Base-by-base conservation (phyloP, 768 basidiomycete genomes). In the Lanmaoa rubissima region DNA sequence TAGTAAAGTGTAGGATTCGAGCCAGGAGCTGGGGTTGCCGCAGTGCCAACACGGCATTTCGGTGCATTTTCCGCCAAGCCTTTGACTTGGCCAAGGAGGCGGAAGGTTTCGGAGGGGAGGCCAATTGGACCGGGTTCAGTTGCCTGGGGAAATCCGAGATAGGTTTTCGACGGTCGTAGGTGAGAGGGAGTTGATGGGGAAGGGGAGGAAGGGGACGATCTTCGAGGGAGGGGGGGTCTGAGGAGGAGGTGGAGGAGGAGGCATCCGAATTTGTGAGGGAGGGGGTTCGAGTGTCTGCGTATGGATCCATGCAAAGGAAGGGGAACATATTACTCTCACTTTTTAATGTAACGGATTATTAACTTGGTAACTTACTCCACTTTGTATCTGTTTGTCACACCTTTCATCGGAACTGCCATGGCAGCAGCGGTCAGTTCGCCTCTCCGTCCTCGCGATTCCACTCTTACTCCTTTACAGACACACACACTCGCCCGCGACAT, bases 401-500 rank as follows among this genome's bases (percentile, higher is more conserved):
- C 53, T 47, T 56, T 13, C 10, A 3, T n/a, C 9, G 2, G 0
- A 2, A 61, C 63, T n/a, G 16, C 31, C 57, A 66, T 65, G 65
- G 39, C 58, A 31, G 39, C 58, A 31, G 60, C 31, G 44, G 61
- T 62, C 45, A 51, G 58, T 53, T 4, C 11, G 0, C 42, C 21
- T 13, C 16, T 10, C 34, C 16, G 12, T 12, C 5, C 4, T 2
- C 14, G 4, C 17, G 2, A 16, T 11, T 10, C 4, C 3, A 14
- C 14, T 0, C 47, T 48, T 41, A 38, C 26, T 6, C 38, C 3
- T 0, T 0, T 5, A 9, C 48, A 60, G 61, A 54, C 51, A 0
- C 67, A 71, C 36, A 65, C 78, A 50, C 83, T 87, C 35, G 86
- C 82, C 55, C 84, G 82, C 49, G 86, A 87, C 65, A 87, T 92